Evolutionary conservation across 129 eudicot genomes (phyloP), one percentile per base, ranked within the genome.

Genomic region (Tagetes patula): DNA sequence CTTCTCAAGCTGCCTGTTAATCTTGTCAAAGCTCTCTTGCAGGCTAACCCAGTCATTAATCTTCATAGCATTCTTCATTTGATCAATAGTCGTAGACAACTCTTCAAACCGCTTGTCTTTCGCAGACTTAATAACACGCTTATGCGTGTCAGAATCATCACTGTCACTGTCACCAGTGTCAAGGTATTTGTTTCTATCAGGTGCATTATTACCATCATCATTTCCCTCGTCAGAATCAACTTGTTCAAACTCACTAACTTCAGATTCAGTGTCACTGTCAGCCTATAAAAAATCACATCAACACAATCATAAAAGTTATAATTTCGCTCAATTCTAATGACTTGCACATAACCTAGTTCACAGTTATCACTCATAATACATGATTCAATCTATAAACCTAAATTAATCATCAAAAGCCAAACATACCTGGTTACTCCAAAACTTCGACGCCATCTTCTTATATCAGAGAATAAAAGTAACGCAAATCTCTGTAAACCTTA

Each of bases 41-140:
- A 93, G 50, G 50, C 96, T 90, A 53, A 90, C 96, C 98, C 98
- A 93, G 50, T 93, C 98, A 77, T 93, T 90, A 34, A 93, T 93
- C 84, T 93, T 93, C 90, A 90, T 93, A 0, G 92, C 96, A 83
- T 93, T 93, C 83, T 90, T 89, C 88, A 93, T 83, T 86, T 87
- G 96, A 63, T 93, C 98, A 77, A 87, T 85, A 59, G 98, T 90
- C 3, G 89, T 75, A 41, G 86, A 73, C 86, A 93, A 64, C 78
- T 90, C 98, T 65, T 93, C 96, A 79, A 85, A 86, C 0, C 98
- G 85, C 80, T 90, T 93, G 69, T 93, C 98, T 80, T 90, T 90
- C 8, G 86, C 89, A 54, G 96, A 87, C 55, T 78, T 80, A 38
- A 93, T 83, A 65, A 88, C 88, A 55, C 96, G 90, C 77, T 81